These are phyloP conservation scores for Aspergillus quadrilineatus DNA, from an alignment of 2,329 filamentous ascomycete species.

Conservation along the genomic window DNA sequence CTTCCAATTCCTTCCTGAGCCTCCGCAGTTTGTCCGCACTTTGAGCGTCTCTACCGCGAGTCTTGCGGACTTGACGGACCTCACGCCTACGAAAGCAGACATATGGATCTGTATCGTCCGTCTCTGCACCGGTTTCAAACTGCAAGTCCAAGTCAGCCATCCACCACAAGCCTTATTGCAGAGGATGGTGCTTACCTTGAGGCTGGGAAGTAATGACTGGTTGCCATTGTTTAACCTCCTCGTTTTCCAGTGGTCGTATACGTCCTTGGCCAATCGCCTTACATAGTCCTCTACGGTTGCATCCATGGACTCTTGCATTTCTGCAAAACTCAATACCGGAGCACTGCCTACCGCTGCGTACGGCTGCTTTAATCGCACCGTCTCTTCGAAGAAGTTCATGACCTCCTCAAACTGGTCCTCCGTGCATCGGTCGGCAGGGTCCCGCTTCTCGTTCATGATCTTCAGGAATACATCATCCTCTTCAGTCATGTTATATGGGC, in stretches of 20 bases:
- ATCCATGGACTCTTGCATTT: constrained; percentile 70
- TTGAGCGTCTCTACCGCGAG: constrained; percentile 86
- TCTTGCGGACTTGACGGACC: constrained; percentile 91
- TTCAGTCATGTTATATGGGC: constrained; percentile 89
- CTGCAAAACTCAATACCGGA: constrained; percentile 70
- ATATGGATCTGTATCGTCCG: constrained; percentile 93
- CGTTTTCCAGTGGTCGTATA: constrained; percentile 88
- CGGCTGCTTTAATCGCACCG: constrained; percentile 76
- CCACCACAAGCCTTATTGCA: not conserved
- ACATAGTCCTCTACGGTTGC: constrained; percentile 55
- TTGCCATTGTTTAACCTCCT: constrained; percentile 67
- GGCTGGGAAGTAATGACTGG: constrained; percentile 68
- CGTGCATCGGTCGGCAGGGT: constrained; percentile 64
- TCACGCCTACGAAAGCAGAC: constrained; percentile 97
- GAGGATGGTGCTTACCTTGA: constrained; percentile 59
- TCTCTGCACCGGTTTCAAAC: constrained; percentile 91
- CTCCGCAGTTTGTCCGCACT: constrained; percentile 93
- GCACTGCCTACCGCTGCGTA: constrained; percentile 89
- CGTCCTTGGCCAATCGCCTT: constrained; percentile 66
- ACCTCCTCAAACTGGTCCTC: constrained; percentile 92
- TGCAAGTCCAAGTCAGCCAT: constrained; percentile 28
- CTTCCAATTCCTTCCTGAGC: constrained; percentile 84
- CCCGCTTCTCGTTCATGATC: constrained; percentile 75
- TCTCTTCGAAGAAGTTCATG: constrained; percentile 93
- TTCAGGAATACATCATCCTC: constrained; percentile 86